These are phyloP conservation scores for Colletotrichum sidae DNA, from an alignment of 2,329 filamentous ascomycete species.

Conservation along the genomic window DNA sequence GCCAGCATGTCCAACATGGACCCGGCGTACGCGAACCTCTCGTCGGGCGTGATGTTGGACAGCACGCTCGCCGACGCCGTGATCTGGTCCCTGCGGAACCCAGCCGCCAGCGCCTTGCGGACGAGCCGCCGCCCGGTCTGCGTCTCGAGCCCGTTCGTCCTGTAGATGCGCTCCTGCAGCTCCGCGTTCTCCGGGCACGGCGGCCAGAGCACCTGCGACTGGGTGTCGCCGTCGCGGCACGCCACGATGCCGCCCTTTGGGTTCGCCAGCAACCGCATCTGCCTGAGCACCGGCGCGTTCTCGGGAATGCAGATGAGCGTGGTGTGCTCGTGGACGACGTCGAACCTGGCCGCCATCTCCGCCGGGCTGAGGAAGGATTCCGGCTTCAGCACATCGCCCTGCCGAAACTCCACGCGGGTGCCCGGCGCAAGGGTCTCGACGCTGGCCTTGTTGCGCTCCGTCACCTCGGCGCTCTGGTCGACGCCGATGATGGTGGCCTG, in stretches of 20 bases:
- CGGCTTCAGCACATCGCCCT: slow-evolving; percentile 24
- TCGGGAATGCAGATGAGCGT: slow-evolving; percentile 33
- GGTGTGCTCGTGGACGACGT: slow-evolving; percentile 32
- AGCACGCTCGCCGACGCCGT: slow-evolving; percentile 22
- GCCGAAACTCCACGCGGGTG: slow-evolving; percentile 18
- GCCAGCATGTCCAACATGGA: slow-evolving; percentile 31
- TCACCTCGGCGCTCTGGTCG: slow-evolving; percentile 36
- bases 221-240: slow-evolving; percentile 30
- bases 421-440: slow-evolving; percentile 6
- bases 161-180: slow-evolving; percentile 34
- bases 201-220: slow-evolving; percentile 34
- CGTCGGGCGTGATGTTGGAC: slow-evolving; percentile 22
- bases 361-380: slow-evolving; percentile 19
- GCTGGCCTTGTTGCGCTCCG: slow-evolving; percentile 16
- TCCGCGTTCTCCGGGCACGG: slow-evolving; percentile 30
- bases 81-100: slow-evolving; percentile 20
- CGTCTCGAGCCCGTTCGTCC: slow-evolving; percentile 29
- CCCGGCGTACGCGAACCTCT: slow-evolving; percentile 19
- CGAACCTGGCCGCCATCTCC: slow-evolving; percentile 21
- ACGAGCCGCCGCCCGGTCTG: slow-evolving; percentile 20
- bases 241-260: slow-evolving; percentile 26
- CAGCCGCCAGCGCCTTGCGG: slow-evolving; percentile 22
- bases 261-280: slow-evolving; percentile 29
- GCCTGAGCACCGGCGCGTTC: slow-evolving; percentile 18
- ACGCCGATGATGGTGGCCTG: slow-evolving; percentile 52